Base-by-base conservation (phyloP, 2,329 filamentous ascomycete species). In the Aspergillus sp. region DNA sequence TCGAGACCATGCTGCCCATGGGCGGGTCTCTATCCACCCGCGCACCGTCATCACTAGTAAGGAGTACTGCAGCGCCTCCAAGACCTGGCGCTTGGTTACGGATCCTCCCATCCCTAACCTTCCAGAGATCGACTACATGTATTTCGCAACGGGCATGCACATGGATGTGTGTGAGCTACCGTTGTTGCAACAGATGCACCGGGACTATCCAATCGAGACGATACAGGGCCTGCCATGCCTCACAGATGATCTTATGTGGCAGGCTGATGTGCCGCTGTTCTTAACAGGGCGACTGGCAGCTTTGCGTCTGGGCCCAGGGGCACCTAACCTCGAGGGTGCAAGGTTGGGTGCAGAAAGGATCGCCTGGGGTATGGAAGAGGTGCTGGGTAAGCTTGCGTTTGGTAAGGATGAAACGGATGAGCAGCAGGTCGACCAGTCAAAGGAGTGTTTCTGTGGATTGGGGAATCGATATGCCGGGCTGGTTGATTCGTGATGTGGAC, bases 231-330 rank as follows among this genome's bases (percentile, higher is more conserved):
- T 92, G 19, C 90, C 90, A 0, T 90, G 87, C 62, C 72, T 93
- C 52, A 93, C 83, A 2, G 84, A 93, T 43, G 89, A 93, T 65
- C 76, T 93, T 59, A 88, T 87, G 81, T 93, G 90, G 90, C 80
- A 80, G 39, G 79, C 87, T 0, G 84, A 85, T n/a, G 83, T 93
- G 1, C 90, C 90, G 1, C 73, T 92, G 1, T 93, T 91, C 67
- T 74, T 90, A 57, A 87, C 87, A 0, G 90, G 89, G 2, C 80
- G 85, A 52, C 74, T 93, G 37, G 90, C 87, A 0, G 84, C 82
- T 1, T 70, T 93, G 63, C 81, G 86, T 56, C 75, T 93, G 0
- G 90, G 90, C 0, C 90, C 90, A 11, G 88, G 86, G 0, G 88
- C 88, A 1, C 85, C 84, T 0, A 93, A 93, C 69, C 76, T 93